A percentile compares a stretch with the other conserved stretches of the same genome.
Evolutionary conservation across 1,284 basidiomycete species (phyloP).

Genomic region (Malassezia arunalokei): DNA sequence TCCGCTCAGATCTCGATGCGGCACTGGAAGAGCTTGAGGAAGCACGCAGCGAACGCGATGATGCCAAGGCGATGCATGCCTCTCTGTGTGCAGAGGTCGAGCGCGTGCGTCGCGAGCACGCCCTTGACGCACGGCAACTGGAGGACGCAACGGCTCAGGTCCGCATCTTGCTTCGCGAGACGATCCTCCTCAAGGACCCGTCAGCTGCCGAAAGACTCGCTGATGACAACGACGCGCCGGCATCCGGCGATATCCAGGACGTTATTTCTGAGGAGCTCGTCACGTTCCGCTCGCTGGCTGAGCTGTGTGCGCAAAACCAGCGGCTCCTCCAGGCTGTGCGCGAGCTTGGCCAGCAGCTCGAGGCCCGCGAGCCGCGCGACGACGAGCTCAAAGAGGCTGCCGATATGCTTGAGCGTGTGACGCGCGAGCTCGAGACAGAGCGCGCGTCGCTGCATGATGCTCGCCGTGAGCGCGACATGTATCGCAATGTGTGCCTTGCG

Average conservation of each 20-base stretch:
- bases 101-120: conserved; percentile 54
- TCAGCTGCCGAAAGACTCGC: conserved; percentile 62
- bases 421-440: conserved; percentile 60
- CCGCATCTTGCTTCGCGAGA: conserved; percentile 62
- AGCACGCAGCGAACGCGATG: conserved; percentile 25
- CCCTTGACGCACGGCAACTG: conserved; percentile 57
- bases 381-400: conserved; percentile 76
- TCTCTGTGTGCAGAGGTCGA: conserved; percentile 54
- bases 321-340: conserved; percentile 71
- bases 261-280: conserved; percentile 84
- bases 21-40: conserved; percentile 21
- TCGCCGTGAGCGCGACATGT: conserved; percentile 73
- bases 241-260: conserved; percentile 42
- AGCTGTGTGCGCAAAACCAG: conserved; percentile 78
- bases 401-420: conserved; percentile 67
- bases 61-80: conserved; percentile 28
- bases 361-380: conserved; percentile 47
- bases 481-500: conserved; percentile 58
- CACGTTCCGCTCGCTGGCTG: conserved; percentile 67
- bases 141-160: conserved; percentile 79
- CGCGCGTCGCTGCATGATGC: conserved; percentile 65
- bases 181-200: conserved; percentile 69
- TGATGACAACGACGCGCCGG: conserved; percentile 46
- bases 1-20: conserved; percentile 28
- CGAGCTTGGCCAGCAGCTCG: conserved; percentile 49